A percentile compares a stretch with the other conserved stretches of the same genome.
phyloP scores from a whole-genome alignment of 495 filamentous ascomycete species.

The Aspergillus wentii region DNA sequence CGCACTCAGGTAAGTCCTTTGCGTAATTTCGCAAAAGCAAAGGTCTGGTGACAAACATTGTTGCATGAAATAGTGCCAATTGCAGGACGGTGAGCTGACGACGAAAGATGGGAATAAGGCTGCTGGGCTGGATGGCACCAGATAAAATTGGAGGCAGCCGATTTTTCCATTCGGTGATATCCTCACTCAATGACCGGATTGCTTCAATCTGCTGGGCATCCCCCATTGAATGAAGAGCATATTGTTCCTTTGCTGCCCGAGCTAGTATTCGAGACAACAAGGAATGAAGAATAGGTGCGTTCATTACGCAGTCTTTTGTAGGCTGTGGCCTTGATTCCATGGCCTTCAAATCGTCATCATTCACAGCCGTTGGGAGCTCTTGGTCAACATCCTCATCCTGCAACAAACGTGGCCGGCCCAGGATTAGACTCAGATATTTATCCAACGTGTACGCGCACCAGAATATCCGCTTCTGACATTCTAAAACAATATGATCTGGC shows the following conservation, averaged over 20 bases:
- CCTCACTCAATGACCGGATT: conserved; percentile 8
- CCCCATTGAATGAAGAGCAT: conserved; percentile 14
- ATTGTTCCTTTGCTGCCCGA: conserved; percentile 18
- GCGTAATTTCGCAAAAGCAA: conserved; percentile 19
- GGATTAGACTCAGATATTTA: conserved; percentile 25
- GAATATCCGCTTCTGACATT: conserved; percentile 20
- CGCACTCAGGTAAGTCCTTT: conserved; percentile 9
- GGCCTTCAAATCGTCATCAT: conserved; percentile 15
- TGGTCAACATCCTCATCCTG: conserved; percentile 23
- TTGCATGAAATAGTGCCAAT: conserved; percentile 19
- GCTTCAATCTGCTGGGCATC: conserved; percentile 11
- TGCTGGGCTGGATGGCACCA: conserved; percentile 19
- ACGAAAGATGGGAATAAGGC: conserved; percentile 17
- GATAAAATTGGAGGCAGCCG: conserved; percentile 17
- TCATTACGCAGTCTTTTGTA: conserved; percentile 22
- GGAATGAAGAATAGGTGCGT: conserved; percentile 22
- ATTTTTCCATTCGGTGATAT: conserved; percentile 18
- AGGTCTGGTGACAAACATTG: conserved; percentile 24
- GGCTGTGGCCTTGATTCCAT: not conserved
- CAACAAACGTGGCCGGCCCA: conserved; percentile 21
- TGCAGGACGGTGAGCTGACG: conserved; percentile 21
- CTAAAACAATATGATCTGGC: conserved; percentile 6
- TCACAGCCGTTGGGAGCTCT: conserved; percentile 16
- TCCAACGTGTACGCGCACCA: conserved; percentile 28
- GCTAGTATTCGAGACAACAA: conserved; percentile 19